Conservation (phyloP, 768 basidiomycete genomes). For the Boletus rubescentipes region DNA sequence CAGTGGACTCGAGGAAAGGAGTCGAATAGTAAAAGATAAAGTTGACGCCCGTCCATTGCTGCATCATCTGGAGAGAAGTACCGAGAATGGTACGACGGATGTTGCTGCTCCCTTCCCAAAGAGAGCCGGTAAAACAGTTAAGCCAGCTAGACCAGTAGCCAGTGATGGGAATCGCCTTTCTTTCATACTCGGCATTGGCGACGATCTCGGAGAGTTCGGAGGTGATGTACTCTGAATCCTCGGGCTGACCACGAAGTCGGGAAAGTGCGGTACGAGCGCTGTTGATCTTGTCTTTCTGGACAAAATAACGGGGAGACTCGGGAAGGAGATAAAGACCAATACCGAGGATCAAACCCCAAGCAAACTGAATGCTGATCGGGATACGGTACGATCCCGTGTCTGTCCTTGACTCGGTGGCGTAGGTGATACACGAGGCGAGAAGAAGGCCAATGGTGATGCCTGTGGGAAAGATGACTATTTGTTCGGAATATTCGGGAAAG, state of each 20-base stretch:
- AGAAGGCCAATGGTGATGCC: constrained; percentile 76
- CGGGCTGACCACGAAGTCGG: constrained; percentile 53
- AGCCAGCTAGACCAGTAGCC: constrained; percentile 46
- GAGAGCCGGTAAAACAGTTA: constrained; percentile 54
- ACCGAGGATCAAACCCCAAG: constrained; percentile 73
- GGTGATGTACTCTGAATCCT: constrained; percentile 52
- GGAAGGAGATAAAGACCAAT: constrained; percentile 73
- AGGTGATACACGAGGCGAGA: constrained; percentile 66
- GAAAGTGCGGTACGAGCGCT: constrained; percentile 55
- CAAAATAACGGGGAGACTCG: constrained; percentile 77
- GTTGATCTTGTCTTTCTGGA: constrained; percentile 64
- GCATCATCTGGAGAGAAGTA: constrained; percentile 75
- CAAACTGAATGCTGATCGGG: constrained; percentile 75
- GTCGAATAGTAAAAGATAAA: constrained; percentile 74
- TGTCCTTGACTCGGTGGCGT: constrained; percentile 55
- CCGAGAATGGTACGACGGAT: constrained; percentile 78
- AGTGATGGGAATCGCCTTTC: constrained; percentile 50
- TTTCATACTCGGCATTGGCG: constrained; percentile 63
- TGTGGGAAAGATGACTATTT: constrained; percentile 5
- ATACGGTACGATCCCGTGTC: constrained; percentile 61
- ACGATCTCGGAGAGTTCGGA: constrained; percentile 56
- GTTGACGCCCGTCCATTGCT: constrained; percentile 84
- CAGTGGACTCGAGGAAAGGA: constrained; percentile 60
- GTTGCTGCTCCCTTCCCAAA: constrained; percentile 51
- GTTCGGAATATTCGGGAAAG: not conserved